Conservation (phyloP, 1,139 yeast genomes). For the Taphrina wiesneri region DNA sequence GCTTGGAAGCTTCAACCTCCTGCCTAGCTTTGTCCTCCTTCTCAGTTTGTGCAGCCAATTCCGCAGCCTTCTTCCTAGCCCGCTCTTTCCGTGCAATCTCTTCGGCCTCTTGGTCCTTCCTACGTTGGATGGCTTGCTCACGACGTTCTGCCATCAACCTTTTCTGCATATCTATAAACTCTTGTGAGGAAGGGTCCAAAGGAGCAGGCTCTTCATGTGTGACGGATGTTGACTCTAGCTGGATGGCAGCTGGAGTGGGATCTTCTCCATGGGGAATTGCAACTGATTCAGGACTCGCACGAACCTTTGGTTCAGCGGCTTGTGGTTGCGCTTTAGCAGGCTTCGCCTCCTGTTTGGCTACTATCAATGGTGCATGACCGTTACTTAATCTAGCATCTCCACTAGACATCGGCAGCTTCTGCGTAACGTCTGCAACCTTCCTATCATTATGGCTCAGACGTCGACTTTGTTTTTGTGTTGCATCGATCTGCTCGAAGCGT, state of each 20-base stretch:
- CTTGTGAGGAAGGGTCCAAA: slow-evolving; percentile 28
- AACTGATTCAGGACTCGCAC: background rate
- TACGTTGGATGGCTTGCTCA: slow-evolving; percentile 28
- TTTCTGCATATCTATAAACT: slow-evolving; percentile 32
- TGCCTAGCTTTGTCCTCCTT: background rate
- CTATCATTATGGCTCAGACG: slow-evolving; percentile 20
- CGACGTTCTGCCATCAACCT: slow-evolving; percentile 29
- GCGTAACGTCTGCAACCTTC: background rate
- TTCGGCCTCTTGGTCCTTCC: slow-evolving; percentile 27
- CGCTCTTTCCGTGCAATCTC: slow-evolving; percentile 24
- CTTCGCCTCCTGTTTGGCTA: background rate
- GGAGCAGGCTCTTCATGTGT: background rate
- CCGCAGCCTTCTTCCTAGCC: slow-evolving; percentile 29
- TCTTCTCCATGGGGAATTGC: background rate
- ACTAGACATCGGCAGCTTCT: background rate
- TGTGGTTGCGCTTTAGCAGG: background rate
- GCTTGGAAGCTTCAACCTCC: background rate
- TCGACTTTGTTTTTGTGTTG: slow-evolving; percentile 7
- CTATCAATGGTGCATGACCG: slow-evolving; percentile 1
- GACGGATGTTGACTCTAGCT: background rate
- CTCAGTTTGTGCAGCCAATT: slow-evolving; percentile 22
- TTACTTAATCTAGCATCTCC: background rate
- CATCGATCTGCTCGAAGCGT: slow-evolving; percentile 34
- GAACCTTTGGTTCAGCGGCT: background rate
- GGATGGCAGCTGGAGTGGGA: background rate